Evolutionary conservation across 2,329 filamentous ascomycete genomes (phyloP), one percentile per base, ranked within the genome.

Genomic region (Hortaea werneckii): DNA sequence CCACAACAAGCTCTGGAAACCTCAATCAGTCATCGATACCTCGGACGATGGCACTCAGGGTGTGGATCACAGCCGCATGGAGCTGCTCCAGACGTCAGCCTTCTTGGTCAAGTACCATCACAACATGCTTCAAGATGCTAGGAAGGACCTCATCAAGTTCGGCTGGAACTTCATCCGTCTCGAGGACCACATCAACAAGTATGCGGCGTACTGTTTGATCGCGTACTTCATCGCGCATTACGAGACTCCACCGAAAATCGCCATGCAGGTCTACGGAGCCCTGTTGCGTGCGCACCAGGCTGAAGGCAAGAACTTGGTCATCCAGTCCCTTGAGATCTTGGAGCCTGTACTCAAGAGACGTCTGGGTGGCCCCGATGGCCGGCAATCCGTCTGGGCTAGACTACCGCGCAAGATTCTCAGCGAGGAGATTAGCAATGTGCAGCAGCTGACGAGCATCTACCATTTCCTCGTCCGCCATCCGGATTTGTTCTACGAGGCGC

Each of bases 151-250:
- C 51, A 98, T 98, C 61, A 96, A 95, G 67, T 98, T 96, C 66
- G 89, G 88, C 3, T 99, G 92, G 92, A 95, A 89, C 12, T 96
- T 95, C 62, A 98, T 98, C 58, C 81, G 87, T 26, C 77, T 98
- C n/a, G 94, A 99, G 60, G 92, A 99, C 65, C 86, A 95, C 47
- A 95, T 98, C 71, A 98, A 96, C 72, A 98, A 98, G 66, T 92
- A 96, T 64, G 92, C 90, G 0, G 89, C 92, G 2, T 98, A 98
- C 58, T 90, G 95, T 5, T 80, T 98, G 5, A 94, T 98, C 50
- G 88, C 87, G 2, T 98, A 95, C 66, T 98, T 98, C 69, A 95
- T 98, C 57, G 87, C 87, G 0, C 85, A 94, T 53, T 98, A 94
- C 61, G 94, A 98, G 57, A 96, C 92, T 0, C 94, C 92, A 0